Conservation (phyloP, 306 rosid species). For the Rosa rugosa region DNA sequence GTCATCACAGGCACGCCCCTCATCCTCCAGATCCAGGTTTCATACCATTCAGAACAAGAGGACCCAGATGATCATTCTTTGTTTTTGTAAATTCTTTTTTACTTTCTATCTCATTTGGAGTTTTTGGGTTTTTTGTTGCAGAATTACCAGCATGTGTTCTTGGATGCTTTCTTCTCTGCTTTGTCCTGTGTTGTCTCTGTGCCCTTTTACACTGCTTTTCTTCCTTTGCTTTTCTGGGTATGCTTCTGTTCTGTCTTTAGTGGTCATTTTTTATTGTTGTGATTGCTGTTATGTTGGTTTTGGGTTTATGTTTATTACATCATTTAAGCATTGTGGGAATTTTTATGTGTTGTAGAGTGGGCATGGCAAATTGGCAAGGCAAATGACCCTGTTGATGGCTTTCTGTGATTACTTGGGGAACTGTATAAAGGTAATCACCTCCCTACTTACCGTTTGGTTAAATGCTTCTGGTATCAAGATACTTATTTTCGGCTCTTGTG, state of each 20-base stretch:
- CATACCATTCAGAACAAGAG: not conserved
- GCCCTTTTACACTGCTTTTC: conserved; percentile 94
- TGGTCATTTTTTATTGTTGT: not conserved
- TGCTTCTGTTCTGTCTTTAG: conserved; percentile 20
- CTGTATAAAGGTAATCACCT: conserved; percentile 59
- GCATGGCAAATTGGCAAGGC: conserved; percentile 94
- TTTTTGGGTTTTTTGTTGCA: conserved; percentile 33
- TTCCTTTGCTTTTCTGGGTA: conserved; percentile 93
- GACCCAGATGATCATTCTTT: conserved; percentile 27
- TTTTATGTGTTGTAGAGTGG: conserved; percentile 61
- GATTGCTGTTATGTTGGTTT: not conserved
- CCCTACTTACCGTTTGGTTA: not conserved
- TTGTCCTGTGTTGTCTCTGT: conserved; percentile 88
- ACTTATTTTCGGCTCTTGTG: conserved; percentile 7
- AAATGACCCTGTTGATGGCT: conserved; percentile 94
- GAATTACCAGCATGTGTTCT: conserved; percentile 50
- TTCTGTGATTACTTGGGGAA: conserved; percentile 88
- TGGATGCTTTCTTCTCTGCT: conserved; percentile 73
- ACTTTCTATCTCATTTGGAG: conserved; percentile 5
- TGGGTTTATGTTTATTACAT: not conserved
- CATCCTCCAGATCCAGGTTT: conserved; percentile 83
- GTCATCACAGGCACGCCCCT: conserved; percentile 57
- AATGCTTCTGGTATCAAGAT: not conserved
- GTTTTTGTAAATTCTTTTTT: not conserved
- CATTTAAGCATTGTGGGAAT: not conserved